A percentile compares a stretch with the other conserved stretches of the same genome.
Conservation (phyloP, 2,329 filamentous ascomycete genomes). For the Xylaria sp. region DNA sequence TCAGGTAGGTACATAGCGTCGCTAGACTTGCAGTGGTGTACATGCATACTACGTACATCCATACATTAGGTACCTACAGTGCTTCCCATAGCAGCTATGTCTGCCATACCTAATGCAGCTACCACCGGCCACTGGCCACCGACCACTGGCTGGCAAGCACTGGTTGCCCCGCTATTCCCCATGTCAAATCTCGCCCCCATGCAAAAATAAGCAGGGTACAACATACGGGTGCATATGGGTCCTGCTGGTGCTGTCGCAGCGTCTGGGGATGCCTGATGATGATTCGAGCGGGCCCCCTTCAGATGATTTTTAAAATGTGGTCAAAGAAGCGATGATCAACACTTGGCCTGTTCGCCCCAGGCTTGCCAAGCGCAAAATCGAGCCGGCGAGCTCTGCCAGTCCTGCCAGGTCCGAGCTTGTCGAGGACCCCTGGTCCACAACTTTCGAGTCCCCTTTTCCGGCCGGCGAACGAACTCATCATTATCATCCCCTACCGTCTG, state of each 20-base stretch:
- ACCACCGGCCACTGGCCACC: neutral
- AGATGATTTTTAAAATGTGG: conserved; percentile 25
- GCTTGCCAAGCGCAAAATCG: conserved; percentile 1
- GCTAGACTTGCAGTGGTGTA: neutral
- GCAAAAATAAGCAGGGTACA: neutral
- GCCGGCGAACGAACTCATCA: neutral
- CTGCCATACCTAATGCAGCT: neutral
- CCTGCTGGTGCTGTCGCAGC: neutral
- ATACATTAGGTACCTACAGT: too few relatives aligned
- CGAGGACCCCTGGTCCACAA: neutral
- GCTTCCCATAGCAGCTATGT: too few relatives aligned
- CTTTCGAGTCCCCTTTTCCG: neutral
- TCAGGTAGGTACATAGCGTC: too few relatives aligned
- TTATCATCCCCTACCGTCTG: neutral
- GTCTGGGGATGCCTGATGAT: conserved; percentile 26
- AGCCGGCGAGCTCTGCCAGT: conserved; percentile 20
- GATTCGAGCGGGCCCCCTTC: conserved; percentile 12
- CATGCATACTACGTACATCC: neutral
- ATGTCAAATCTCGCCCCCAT: neutral
- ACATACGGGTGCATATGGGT: too few relatives aligned
- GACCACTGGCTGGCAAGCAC: neutral
- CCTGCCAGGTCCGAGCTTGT: neutral
- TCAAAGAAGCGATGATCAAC: conserved; percentile 22
- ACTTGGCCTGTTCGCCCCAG: conserved; percentile 9
- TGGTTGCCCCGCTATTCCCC: neutral